A percentile compares a stretch with the other conserved stretches of the same genome.
These are phyloP conservation scores for Thraustochytrium sp. DNA, from an alignment of 352 stramenopile genomes.

Conservation along the genomic window DNA sequence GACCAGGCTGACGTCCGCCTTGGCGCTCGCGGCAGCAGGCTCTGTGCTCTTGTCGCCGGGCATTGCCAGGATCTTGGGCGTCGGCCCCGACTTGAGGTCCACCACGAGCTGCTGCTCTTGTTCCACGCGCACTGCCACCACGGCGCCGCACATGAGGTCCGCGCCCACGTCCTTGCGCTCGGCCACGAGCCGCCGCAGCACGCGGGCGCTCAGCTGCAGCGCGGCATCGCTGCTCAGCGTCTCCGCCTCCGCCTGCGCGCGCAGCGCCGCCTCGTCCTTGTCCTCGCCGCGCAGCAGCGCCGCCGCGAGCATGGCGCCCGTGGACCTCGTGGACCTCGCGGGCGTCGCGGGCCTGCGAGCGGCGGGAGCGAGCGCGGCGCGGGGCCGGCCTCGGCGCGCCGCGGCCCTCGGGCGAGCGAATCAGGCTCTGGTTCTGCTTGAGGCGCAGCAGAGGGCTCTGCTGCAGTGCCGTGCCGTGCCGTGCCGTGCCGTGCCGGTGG, in stretches of 20 bases:
- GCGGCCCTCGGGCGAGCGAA: no score
- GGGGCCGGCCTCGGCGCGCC: no score
- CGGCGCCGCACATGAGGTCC: slow-evolving; percentile 26
- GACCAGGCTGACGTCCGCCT: background rate
- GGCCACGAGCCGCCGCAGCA: background rate
- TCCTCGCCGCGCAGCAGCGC: background rate
- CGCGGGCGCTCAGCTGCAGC: background rate
- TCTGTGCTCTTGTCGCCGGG: background rate
- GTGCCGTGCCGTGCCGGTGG: no score
- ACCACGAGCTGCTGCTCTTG: background rate
- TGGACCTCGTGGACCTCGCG: background rate
- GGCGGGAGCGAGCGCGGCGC: no score
- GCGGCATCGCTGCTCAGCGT: background rate
- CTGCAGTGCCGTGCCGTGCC: no score
- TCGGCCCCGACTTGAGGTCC: slow-evolving; percentile 10
- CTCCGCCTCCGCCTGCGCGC: background rate
- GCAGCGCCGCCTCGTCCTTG: background rate
- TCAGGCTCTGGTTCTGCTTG: no score
- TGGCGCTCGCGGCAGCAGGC: background rate
- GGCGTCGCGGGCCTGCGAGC: no score
- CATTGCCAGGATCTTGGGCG: background rate
- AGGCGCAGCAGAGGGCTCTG: no score
- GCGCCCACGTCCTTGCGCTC: background rate
- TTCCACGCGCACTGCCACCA: background rate
- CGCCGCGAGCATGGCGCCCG: background rate